These are phyloP conservation scores for Quercus ilex DNA, from an alignment of 306 rosid species.

Conservation along the genomic window DNA sequence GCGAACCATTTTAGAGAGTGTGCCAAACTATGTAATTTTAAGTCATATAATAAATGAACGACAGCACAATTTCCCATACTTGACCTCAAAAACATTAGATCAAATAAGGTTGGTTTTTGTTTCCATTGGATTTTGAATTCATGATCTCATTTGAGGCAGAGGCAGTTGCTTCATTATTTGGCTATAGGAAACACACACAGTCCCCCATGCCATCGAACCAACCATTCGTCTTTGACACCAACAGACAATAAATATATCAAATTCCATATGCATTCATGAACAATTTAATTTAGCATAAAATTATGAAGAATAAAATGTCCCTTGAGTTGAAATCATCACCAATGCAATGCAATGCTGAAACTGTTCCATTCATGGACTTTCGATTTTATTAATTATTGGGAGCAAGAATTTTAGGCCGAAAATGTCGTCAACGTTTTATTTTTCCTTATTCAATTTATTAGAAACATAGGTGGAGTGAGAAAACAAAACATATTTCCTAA, in stretches of 20 bases:
- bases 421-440: not conserved
- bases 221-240: not conserved
- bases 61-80: not conserved
- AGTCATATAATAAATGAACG: not conserved
- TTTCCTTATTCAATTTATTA: not conserved
- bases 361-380: not conserved
- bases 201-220: not conserved
- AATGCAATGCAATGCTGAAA: not conserved
- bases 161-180: not conserved
- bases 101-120: not conserved
- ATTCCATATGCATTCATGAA: not conserved
- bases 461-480: not conserved
- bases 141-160: too few species aligned
- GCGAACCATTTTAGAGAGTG: not conserved
- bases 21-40: not conserved
- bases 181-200: not conserved
- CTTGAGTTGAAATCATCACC: not conserved
- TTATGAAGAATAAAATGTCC: not conserved
- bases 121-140: not conserved
- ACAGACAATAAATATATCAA: not conserved
- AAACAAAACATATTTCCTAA: too few species aligned
- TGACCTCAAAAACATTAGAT: not conserved
- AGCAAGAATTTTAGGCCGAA: not conserved
- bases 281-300: not conserved
- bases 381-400: not conserved